These are phyloP conservation scores for Cymbidium sinense DNA, from an alignment of 106 monocot species.

Conservation along the genomic window DNA sequence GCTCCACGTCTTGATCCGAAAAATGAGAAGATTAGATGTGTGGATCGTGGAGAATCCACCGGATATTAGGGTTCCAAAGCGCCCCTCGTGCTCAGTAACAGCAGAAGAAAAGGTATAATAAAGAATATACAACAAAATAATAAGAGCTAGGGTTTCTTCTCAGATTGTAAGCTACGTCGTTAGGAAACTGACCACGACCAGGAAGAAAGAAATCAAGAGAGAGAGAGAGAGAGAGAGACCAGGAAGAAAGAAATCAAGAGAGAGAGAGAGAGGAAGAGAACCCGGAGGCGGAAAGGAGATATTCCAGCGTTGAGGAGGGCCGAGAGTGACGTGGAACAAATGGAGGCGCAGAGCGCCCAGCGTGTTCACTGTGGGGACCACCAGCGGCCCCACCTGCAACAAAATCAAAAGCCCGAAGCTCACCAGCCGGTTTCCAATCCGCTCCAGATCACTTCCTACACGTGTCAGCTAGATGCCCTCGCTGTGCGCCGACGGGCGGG, in stretches of 20 bases:
- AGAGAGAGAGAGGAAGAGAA: background rate
- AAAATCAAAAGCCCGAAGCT: constrained; percentile 21
- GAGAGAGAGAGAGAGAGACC: background rate
- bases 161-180: background rate
- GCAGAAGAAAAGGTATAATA: background rate
- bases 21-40: background rate
- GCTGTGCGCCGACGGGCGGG: no score
- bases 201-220: background rate
- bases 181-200: background rate
- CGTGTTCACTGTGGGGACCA: background rate
- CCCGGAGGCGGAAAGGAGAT: constrained; percentile 5
- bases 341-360: constrained; percentile 31
- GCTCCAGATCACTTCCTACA: background rate
- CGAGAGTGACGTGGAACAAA: constrained; percentile 39
- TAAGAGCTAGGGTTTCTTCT: background rate
- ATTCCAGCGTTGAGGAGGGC: background rate
- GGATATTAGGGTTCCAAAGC: background rate
- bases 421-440: background rate
- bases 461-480: background rate
- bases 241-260: background rate
- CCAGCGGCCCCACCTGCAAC: constrained; percentile 5
- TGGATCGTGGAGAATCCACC: background rate
- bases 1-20: background rate
- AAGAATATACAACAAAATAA: background rate
- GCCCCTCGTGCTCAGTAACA: background rate